Conservation (phyloP, 2,329 filamentous ascomycete genomes). For the Cytospora leucostoma region DNA sequence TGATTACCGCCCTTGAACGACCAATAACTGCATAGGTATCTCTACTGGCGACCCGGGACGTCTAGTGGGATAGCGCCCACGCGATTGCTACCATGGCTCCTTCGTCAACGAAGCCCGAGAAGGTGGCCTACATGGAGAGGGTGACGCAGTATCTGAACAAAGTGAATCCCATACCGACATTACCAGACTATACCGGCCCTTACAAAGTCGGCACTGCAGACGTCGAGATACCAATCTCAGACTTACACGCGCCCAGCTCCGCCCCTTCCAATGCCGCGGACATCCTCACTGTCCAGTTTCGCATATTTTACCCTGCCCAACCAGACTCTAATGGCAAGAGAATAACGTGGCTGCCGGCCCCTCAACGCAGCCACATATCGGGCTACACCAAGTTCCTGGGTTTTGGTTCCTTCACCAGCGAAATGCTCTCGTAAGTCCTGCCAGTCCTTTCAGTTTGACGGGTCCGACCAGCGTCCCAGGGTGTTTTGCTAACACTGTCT, state of each 20-base stretch:
- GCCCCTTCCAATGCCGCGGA: conserved; percentile 54
- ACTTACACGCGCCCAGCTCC: conserved; percentile 56
- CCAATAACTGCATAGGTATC: background rate
- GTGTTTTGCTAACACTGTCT: conserved; percentile 16
- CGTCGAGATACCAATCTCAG: conserved; percentile 72
- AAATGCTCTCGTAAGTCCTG: conserved; percentile 59
- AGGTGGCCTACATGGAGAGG: conserved; percentile 34
- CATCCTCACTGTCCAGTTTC: conserved; percentile 75
- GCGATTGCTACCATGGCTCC: conserved; percentile 9
- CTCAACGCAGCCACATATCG: conserved; percentile 72
- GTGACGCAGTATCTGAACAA: conserved; percentile 52
- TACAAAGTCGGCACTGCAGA: conserved; percentile 80
- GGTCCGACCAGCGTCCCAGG: no score
- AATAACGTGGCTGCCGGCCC: conserved; percentile 76
- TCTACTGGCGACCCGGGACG: background rate
- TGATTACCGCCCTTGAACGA: background rate
- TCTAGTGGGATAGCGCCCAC: background rate
- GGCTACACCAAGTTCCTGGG: conserved; percentile 79
- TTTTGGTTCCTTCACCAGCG: conserved; percentile 57
- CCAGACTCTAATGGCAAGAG: conserved; percentile 54
- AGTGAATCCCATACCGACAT: conserved; percentile 69
- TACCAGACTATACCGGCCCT: conserved; percentile 75
- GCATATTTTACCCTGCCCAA: conserved; percentile 77
- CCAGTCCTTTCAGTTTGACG: no score
- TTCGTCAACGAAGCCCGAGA: conserved; percentile 17